Evolutionary conservation across 805 yeast genomes (phyloP).

Genomic region (Teunomyces gatunensis): DNA sequence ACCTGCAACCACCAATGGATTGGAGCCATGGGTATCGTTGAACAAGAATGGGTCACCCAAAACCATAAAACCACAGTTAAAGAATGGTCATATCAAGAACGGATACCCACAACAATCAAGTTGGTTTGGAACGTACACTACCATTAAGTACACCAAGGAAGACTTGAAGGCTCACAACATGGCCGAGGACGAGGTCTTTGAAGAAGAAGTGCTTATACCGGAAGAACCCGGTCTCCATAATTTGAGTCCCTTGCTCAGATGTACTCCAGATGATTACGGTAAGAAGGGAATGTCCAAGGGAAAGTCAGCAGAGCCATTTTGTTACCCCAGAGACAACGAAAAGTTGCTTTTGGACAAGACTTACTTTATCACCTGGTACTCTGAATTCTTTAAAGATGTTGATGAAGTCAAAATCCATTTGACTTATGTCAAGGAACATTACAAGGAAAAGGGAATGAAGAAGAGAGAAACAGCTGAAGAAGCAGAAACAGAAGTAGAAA

Average conservation of each 20-base stretch:
- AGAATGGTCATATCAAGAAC: constrained; percentile 66
- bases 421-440: constrained; percentile 58
- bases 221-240: constrained; percentile 74
- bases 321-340: constrained; percentile 69
- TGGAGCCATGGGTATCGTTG: constrained; percentile 79
- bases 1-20: constrained; percentile 64
- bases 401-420: constrained; percentile 65
- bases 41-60: constrained; percentile 77
- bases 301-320: constrained; percentile 70
- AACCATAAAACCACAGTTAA: constrained; percentile 72
- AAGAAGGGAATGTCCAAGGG: constrained; percentile 61
- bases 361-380: constrained; percentile 80
- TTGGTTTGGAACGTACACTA: constrained; percentile 69
- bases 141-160: constrained; percentile 54
- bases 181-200: constrained; percentile 56
- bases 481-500: constrained; percentile 16
- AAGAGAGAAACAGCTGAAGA: constrained; percentile 29
- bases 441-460: constrained; percentile 55
- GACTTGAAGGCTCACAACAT: constrained; percentile 72
- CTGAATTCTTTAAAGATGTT: constrained; percentile 58
- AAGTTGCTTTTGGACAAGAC: constrained; percentile 57
- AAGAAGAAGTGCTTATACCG: constrained; percentile 52
- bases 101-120: constrained; percentile 72
- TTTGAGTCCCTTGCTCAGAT: constrained; percentile 76
- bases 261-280: constrained; percentile 75